Evolutionary conservation across 2,329 filamentous ascomycete species (phyloP).

Genomic region (Rugonectria rugulosa): DNA sequence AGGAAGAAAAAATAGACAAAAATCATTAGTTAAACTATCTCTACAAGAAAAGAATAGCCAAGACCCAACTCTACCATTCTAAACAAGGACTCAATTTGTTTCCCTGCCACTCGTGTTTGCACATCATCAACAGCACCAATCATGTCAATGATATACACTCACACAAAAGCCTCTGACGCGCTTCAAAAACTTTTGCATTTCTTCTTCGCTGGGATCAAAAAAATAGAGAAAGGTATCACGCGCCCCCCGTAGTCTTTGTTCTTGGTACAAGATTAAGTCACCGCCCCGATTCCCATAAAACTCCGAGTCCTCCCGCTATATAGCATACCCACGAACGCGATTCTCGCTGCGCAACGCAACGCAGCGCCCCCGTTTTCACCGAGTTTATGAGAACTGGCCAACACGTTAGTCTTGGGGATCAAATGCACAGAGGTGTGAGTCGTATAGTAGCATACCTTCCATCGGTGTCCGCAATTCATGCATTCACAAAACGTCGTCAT

Average conservation of each 20-base stretch:
- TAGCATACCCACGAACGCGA: constrained; percentile 22
- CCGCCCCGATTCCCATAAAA: constrained; percentile 35
- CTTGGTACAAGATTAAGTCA: constrained; percentile 35
- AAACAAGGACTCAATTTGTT: too few species aligned
- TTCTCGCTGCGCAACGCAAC: constrained; percentile 26
- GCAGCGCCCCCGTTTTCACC: constrained; percentile 30
- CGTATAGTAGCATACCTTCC: constrained; percentile 67
- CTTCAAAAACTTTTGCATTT: background rate
- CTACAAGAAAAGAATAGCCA: constrained; percentile 4
- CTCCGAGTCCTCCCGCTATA: constrained; percentile 31
- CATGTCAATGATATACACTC: constrained; percentile 5
- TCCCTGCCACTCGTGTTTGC: too few species aligned
- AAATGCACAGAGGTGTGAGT: background rate
- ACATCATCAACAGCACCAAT: too few species aligned
- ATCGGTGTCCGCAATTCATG: constrained; percentile 72
- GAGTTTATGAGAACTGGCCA: constrained; percentile 34
- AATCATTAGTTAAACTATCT: constrained; percentile 15
- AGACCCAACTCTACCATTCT: constrained; percentile 7
- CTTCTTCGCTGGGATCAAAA: constrained; percentile 3
- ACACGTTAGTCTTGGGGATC: constrained; percentile 19
- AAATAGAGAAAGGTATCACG: constrained; percentile 33
- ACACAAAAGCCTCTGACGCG: background rate
- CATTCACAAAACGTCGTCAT: constrained; percentile 81
- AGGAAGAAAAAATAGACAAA: constrained; percentile 10
- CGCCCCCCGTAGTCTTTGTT: constrained; percentile 32